Evolutionary conservation across 1,139 yeast genomes (phyloP), one percentile per base, ranked within the genome.

Genomic region (Hanseniaspora uvarum): DNA sequence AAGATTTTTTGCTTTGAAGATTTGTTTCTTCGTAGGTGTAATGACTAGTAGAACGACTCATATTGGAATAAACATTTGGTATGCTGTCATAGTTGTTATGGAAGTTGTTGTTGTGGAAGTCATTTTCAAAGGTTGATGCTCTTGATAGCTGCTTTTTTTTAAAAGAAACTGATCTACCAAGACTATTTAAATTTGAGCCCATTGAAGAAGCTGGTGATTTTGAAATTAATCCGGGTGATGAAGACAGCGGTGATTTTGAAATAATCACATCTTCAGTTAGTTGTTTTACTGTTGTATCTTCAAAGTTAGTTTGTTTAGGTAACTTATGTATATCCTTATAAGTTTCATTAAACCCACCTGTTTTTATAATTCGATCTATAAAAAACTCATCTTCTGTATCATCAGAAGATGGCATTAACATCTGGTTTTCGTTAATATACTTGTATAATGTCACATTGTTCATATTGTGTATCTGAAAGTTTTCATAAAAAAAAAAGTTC

Each of bases 401-500:
- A 8, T 37, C 24, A 6, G 33, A 34, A 5, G 18, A 8, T 8
- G 39, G 12, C 5, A 12, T 3, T 2, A 21, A 24, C 14, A 6
- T 12, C 8, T n/a, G 14, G 8, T 44, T 21, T 8, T 37, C 28
- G 4, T 36, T 8, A 16, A 50, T 50, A n/a, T 50, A 50, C 26
- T 50, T 30, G 30, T 40, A 44, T n/a, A 50, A 7, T 7, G 53
- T 43, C 21, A 36, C 37, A 16, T 34, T n/a, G 7, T 39, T 12
- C 26, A 50, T 39, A 18, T 37, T 50, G 11, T 19, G 37, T n/a
- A 38, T 33, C 8, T 21, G 23, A n/a, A 50, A 43, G 21, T 28
- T 26, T 37, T 43, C 53, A 30, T 43, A 50, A 30, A 40, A 50
- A 33, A 50, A 36, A 11, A 50, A 50, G 28, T 50, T 50, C 12